A percentile compares a stretch with the other conserved stretches of the same genome.
These are phyloP conservation scores for Chrysanthemum lavandulifolium DNA, from an alignment of 129 eudicot genomes.

Conservation along the genomic window DNA sequence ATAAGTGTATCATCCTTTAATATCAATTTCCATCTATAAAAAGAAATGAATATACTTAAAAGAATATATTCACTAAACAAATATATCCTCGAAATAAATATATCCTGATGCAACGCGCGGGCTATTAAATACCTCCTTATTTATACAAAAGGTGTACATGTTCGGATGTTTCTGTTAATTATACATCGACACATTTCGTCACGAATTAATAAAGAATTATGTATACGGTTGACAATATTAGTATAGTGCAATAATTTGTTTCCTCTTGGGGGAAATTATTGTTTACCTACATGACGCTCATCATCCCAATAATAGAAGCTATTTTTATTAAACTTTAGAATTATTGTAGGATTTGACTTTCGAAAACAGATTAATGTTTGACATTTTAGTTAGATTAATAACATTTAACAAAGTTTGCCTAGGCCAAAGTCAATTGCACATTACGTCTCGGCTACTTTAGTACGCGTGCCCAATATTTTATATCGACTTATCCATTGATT, in stretches of 20 bases:
- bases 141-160: no score
- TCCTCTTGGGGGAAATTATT: background rate
- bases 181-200: background rate
- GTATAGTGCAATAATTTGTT: background rate
- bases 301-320: conserved; percentile 23
- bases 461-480: conserved; percentile 21
- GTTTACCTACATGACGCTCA: conserved; percentile 9
- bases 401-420: conserved; percentile 18
- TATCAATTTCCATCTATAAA: no score
- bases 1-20: no score
- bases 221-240: conserved; percentile 1
- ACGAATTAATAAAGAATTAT: background rate
- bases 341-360: conserved; percentile 31
- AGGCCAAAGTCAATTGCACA: conserved; percentile 15
- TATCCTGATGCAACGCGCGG: no score
- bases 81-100: no score
- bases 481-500: conserved; percentile 4
- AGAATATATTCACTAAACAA: no score
- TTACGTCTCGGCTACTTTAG: background rate
- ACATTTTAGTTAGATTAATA: background rate
- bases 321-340: conserved; percentile 1
- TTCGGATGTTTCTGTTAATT: background rate
- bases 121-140: no score
- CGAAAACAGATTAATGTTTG: conserved; percentile 7
- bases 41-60: no score